These are phyloP conservation scores for Cutaneotrichosporon spelunceum DNA, from an alignment of 1,284 basidiomycete genomes.

Conservation along the genomic window DNA sequence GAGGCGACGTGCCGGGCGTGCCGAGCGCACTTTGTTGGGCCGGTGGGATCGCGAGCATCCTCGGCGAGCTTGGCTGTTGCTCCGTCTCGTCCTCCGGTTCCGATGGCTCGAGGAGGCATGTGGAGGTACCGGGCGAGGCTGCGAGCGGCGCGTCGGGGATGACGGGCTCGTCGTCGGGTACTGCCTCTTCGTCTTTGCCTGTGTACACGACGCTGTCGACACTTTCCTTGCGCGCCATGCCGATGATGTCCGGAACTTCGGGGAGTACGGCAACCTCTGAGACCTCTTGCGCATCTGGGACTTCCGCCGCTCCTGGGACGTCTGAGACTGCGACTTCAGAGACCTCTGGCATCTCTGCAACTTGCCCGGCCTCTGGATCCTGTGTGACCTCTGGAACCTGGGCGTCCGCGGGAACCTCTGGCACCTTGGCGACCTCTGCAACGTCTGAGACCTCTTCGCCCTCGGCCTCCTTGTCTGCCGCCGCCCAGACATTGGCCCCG, in stretches of 20 bases:
- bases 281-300: too few relatives aligned
- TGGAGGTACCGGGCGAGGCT: background rate
- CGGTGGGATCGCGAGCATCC: background rate
- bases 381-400: too few relatives aligned
- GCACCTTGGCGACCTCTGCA: too few relatives aligned
- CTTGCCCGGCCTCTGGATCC: too few relatives aligned
- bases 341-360: too few relatives aligned
- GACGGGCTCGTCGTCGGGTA: background rate
- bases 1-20: background rate
- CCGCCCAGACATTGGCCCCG: conserved; percentile 16
- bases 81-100: background rate
- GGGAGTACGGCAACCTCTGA: too few relatives aligned
- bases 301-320: too few relatives aligned
- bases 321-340: too few relatives aligned
- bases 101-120: background rate
- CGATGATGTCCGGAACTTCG: conserved; percentile 1
- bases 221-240: conserved; percentile 26
- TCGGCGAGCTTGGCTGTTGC: background rate
- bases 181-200: conserved; percentile 8
- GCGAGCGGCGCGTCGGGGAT: background rate
- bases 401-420: too few relatives aligned
- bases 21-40: background rate
- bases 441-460: conserved; percentile 12
- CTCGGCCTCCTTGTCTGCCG: conserved; percentile 17
- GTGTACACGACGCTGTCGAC: conserved; percentile 21